A percentile compares a stretch with the other conserved stretches of the same genome.
Evolutionary conservation across 176 grass and related monocot genomes (phyloP).

Genomic region (Bolboschoenus planiculmis): DNA sequence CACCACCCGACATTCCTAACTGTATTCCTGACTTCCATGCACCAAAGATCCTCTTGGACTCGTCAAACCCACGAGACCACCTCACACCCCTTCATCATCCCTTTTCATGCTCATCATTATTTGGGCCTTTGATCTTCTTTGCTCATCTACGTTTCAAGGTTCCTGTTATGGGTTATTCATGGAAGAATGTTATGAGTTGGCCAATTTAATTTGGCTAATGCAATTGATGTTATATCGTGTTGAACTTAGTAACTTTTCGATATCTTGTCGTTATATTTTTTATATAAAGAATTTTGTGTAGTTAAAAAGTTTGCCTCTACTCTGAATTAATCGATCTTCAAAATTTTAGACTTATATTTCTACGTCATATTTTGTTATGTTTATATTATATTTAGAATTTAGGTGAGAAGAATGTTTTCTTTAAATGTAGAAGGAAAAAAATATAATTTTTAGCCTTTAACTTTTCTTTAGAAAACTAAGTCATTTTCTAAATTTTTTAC

Average conservation of each 20-base stretch:
- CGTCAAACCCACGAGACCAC: constrained; percentile 52
- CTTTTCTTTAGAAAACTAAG: neutral
- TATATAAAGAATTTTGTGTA: neutral
- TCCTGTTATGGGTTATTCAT: neutral
- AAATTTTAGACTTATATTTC: neutral
- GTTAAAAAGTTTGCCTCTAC: neutral
- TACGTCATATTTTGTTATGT: neutral
- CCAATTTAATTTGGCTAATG: neutral
- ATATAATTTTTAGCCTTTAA: neutral
- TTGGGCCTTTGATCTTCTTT: constrained; percentile 1
- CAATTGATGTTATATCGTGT: neutral
- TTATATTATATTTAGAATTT: neutral
- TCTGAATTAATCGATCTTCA: neutral
- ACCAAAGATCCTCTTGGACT: constrained; percentile 54
- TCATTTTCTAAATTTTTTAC: too few species aligned
- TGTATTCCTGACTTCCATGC: constrained; percentile 33
- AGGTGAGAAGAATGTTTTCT: neutral
- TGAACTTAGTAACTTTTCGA: neutral
- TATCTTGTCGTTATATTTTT: neutral
- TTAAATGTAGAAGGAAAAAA: neutral
- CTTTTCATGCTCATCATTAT: constrained; percentile 27
- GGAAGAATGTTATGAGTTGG: neutral
- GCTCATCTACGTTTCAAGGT: neutral
- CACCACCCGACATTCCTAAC: constrained; percentile 78
- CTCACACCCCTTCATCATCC: constrained; percentile 11